These are phyloP conservation scores for Paramecium primaurelia DNA, from an alignment of 73 alveolate species.

Conservation along the genomic window DNA sequence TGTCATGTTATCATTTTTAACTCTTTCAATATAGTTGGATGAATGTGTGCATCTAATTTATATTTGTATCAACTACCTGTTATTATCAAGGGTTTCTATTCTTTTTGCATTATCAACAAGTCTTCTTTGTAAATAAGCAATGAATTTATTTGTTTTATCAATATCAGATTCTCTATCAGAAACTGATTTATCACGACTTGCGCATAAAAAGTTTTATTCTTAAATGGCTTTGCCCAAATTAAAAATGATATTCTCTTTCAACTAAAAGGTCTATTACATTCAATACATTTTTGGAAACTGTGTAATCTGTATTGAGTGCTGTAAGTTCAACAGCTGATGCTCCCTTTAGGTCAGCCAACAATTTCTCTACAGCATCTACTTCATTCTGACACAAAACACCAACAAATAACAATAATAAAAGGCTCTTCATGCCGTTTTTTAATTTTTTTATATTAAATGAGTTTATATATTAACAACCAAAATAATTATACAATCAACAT, in stretches of 20 bases:
- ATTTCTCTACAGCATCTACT: conserved; percentile 30
- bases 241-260: conserved; percentile 28
- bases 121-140: not conserved
- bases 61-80: not conserved
- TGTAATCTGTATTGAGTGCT: conserved; percentile 29
- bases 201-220: conserved; percentile 28
- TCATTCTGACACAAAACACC: not conserved
- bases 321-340: conserved; percentile 39
- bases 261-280: not conserved
- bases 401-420: not conserved
- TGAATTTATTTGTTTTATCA: conserved; percentile 11
- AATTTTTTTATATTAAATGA: conserved; percentile 1
- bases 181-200: conserved; percentile 25
- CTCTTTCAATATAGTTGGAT: conserved; percentile 35
- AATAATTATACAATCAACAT: not conserved
- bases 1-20: conserved; percentile 35
- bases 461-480: not conserved
- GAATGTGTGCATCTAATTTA: conserved; percentile 2
- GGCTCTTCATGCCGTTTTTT: conserved; percentile 42
- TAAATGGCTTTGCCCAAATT: conserved; percentile 31
- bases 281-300: conserved; percentile 43
- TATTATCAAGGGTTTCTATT: not conserved
- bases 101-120: not conserved
- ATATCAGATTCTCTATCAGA: conserved; percentile 1
- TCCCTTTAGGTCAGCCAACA: conserved; percentile 37